A percentile compares a stretch with the other conserved stretches of the same genome.
These are phyloP conservation scores for Geosmithia morbida DNA, from an alignment of 2,329 filamentous ascomycete genomes.

Conservation along the genomic window DNA sequence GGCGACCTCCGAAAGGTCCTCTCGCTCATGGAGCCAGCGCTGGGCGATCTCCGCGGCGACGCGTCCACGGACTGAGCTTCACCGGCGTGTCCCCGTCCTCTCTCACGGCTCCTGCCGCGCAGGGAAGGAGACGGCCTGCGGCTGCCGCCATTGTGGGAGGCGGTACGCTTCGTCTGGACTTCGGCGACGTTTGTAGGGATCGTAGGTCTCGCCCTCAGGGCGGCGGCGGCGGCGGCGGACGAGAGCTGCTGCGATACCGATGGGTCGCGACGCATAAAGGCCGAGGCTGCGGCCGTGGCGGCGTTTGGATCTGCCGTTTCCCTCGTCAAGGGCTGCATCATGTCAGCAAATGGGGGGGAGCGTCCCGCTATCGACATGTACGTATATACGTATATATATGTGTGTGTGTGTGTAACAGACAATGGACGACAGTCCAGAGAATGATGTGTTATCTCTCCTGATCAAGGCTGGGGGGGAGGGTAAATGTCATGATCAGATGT, in stretches of 20 bases:
- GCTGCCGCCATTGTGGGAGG: slow-evolving; percentile 27
- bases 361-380: too few species aligned
- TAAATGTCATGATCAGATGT: too few species aligned
- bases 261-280: slow-evolving; percentile 55
- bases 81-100: slow-evolving; percentile 33
- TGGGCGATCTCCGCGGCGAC: slow-evolving; percentile 39
- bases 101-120: too few species aligned
- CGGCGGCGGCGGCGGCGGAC: slow-evolving; percentile 73
- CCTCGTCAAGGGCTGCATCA: slow-evolving; percentile 42
- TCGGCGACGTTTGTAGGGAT: slow-evolving; percentile 69
- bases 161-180: slow-evolving; percentile 65
- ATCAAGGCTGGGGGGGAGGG: too few species aligned
- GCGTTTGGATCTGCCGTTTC: slow-evolving; percentile 57
- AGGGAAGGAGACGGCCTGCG: too few species aligned
- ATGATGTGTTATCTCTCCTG: too few species aligned
- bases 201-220: slow-evolving; percentile 62
- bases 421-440: too few species aligned
- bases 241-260: slow-evolving; percentile 48
- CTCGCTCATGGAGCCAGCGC: slow-evolving; percentile 74
- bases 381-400: too few species aligned
- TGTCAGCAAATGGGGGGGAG: background rate
- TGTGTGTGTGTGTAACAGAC: too few species aligned
- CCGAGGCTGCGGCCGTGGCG: slow-evolving; percentile 66
- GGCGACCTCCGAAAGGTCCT: slow-evolving; percentile 66
- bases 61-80: slow-evolving; percentile 4